Conservation (phyloP, 1,284 basidiomycete species). For the Pascua guehoae region DNA sequence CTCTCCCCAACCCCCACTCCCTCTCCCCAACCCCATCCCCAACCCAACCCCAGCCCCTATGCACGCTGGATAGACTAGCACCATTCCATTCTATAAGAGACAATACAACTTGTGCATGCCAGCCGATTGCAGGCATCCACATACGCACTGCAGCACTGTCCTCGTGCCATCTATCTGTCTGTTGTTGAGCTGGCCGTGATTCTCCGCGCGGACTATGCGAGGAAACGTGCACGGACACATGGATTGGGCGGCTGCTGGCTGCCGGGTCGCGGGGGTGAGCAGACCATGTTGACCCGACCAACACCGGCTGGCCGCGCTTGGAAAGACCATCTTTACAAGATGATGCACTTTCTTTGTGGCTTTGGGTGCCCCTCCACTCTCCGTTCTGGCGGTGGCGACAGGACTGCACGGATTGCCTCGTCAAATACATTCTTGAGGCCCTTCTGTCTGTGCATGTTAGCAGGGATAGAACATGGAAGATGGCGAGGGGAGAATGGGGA, state of each 20-base stretch:
- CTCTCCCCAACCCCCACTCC: not conserved
- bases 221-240: not conserved
- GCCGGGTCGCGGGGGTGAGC: not conserved
- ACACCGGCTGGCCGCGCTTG: too few relatives aligned
- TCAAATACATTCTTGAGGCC: conserved; percentile 76
- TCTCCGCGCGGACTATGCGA: not conserved
- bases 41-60: not conserved
- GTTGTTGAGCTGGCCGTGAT: not conserved
- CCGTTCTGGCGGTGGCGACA: conserved; percentile 44
- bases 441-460: conserved; percentile 25
- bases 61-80: not conserved
- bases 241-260: not conserved
- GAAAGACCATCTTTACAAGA: too few relatives aligned
- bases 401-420: conserved; percentile 77
- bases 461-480: too few relatives aligned
- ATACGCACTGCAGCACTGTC: not conserved
- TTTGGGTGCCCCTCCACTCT: not conserved
- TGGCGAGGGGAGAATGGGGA: too few relatives aligned
- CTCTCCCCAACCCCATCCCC: not conserved
- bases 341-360: not conserved
- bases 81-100: not conserved
- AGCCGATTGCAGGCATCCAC: too few relatives aligned
- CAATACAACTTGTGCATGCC: conserved; percentile 17
- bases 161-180: not conserved
- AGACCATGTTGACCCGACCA: too few relatives aligned